Base-by-base conservation (phyloP, 2,329 filamentous ascomycete genomes). In the Intubia oerlemansii region DNA sequence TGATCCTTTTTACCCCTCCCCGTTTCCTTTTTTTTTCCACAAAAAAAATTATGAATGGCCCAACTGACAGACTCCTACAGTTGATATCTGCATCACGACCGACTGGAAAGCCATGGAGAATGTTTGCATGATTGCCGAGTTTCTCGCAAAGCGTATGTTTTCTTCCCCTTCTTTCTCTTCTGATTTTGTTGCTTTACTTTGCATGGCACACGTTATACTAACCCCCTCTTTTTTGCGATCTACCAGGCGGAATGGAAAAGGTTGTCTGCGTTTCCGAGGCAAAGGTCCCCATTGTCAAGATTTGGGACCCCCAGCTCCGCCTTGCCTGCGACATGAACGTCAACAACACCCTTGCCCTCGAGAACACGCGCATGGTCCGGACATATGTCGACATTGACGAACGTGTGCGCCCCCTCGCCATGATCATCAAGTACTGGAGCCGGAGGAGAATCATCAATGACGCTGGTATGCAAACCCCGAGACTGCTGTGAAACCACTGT, bases 381-480 rank as follows among this genome's bases (percentile, higher is more conserved):
- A 92, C 82, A 1, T 98, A 98, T 51, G 81, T 98, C 35, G 73
- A 90, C 44, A 75, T 90, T 32, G 88, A 98, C 49, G 70, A 82
- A 22, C 72, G 88, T 35, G 81, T 98, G 32, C 71, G 88, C 24
- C 82, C 79, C 25, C 57, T 98, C 40, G 85, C 88, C 11, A 95
- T 98, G 81, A 78, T 91, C 35, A 68, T 98, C 53, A 98, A 98
- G 50, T 67, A 95, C 54, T 98, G 88, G 88, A 92, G 88, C 32
- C 80, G 88, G 52, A 67, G 68, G 49, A 72, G 88, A 48, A 75
- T 92, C 42, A 61, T 98, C 41, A 98, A 98, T 45, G 88, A 98
- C 57, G 88, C 88, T 47, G 85, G 84, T 91, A 23, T 33, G 30
- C 32, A 30, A 10, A 10, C 17, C 18, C 18, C 18, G 18, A 19